Base-by-base conservation (phyloP, 1,284 basidiomycete genomes). In the Marasmius oreades region DNA sequence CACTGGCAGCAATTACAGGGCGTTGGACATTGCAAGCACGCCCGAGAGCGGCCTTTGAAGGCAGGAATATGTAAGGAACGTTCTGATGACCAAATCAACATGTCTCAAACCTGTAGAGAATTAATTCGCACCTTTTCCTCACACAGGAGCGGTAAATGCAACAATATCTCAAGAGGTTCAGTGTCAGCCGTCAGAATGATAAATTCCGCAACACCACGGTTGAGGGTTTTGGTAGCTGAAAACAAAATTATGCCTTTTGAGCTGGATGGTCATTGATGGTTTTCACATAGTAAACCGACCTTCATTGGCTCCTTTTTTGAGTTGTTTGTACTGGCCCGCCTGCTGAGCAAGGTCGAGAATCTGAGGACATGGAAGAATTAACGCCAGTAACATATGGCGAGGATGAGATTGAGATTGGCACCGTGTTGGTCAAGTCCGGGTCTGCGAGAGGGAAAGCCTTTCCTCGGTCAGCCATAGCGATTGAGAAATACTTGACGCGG, bases 281-380 rank as follows among this genome's bases (percentile, higher is more conserved):
- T 37, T 33, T 37, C 24, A 18, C 10, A 14, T 23, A 10, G 20
- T 46, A 24, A 43, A 58, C 79, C 36, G 51, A 90, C 91, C 90
- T 82, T 97, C 94, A 72, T 97, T 97, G 43, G 94, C 94, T 62
- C 96, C 96, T 80, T 99, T 99, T 80, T 98, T 99, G 54, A 99
- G 79, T 76, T 98, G 94, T 77, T 96, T 95, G 80, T 95, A 96
- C 72, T 94, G 90, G 36, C 85, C 81, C 48, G 92, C 92, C 75
- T 95, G 91, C 75, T 94, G 90, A 36, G 93, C 86, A 57, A 95
- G 79, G 66, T 95, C 93, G 57, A 96, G 80, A 67, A 95, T 93
- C 93, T 95, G 67, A 5, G 48, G 39, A 55, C 43, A 31, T 33
- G 58, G 55, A 37, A 46, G 34, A 52, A 18, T 14, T 44, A 18